Evolutionary conservation across 2,329 filamentous ascomycete species (phyloP), one percentile per base, ranked within the genome.

Genomic region (Davidsoniella virescens): DNA sequence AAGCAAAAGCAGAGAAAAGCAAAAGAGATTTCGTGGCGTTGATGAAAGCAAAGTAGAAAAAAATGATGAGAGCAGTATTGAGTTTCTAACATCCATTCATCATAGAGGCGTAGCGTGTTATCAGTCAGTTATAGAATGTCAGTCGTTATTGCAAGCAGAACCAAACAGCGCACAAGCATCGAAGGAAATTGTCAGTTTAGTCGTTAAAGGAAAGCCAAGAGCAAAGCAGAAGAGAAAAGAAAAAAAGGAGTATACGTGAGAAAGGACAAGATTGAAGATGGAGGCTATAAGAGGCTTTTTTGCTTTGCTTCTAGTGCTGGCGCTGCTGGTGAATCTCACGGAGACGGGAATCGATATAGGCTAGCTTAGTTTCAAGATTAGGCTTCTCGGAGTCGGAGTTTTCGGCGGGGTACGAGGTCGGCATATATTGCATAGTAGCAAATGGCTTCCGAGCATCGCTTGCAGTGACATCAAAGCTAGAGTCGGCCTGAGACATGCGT

Each of bases 341-440:
- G 41, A 78, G 68, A 37, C 73, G 70, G 56, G 75, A 69, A 57
- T 78, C 74, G 44, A 78, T 69, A 54, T 78, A 77, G 4, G 74
- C 72, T 50, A 78, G 62, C 9, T 73, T 71, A 36, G 67, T 68
- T 18, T 69, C 66, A 41, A 78, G 61, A 37, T 68, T 70, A 12
- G 69, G 62, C 51, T 66, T 64, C 18, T 65, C 61, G 38, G 57
- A 61, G 17, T 63, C 58, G 39, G 66, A 65, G 3, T 25, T 17
- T 3, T 39, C 36, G 10, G 16, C 17, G 9, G 26, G 18, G 2
- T 16, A 23, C 9, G 23, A 23, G 6, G 25, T 36, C n/a, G 26
- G 20, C 7, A 23, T 33, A 18, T 39, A 42, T 14, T 52, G 41
- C 36, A 78, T 65, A 0, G 76, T 80, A 9, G 75, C 71, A 59